Evolutionary conservation across 306 rosid genomes (phyloP).

Genomic region (Malus orientalis): DNA sequence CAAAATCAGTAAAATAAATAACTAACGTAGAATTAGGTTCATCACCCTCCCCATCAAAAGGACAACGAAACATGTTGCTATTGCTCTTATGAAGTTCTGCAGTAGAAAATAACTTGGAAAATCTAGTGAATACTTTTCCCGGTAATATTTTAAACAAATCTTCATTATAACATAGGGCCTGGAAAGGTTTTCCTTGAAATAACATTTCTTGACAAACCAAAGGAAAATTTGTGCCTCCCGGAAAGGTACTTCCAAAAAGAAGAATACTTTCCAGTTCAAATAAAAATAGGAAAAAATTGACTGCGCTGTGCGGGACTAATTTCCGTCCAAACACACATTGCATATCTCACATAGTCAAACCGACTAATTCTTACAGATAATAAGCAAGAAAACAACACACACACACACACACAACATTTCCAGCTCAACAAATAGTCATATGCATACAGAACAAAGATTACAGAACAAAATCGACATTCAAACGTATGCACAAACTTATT

Average conservation of each 20-base stretch:
- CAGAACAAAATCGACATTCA: not conserved
- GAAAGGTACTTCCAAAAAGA: not conserved
- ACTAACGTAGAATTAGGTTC: not conserved
- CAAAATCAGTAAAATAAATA: conserved; percentile 1
- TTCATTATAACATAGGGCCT: not conserved
- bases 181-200: not conserved
- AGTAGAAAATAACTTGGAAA: not conserved
- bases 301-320: not conserved
- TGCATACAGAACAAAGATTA: not conserved
- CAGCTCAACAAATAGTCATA: not conserved
- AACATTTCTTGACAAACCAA: not conserved
- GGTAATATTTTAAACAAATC: not conserved
- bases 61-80: not conserved
- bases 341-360: not conserved
- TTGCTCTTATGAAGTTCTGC: not conserved
- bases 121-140: not conserved
- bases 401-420: not conserved
- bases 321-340: not conserved
- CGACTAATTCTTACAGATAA: not conserved
- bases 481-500: not conserved
- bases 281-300: not conserved
- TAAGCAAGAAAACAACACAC: not conserved
- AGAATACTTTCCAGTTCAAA: not conserved
- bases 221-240: not conserved
- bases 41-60: not conserved